A percentile compares a stretch with the other conserved stretches of the same genome.
Conservation (phyloP, 129 eudicot genomes). For the Chrysanthemum lavandulifolium region DNA sequence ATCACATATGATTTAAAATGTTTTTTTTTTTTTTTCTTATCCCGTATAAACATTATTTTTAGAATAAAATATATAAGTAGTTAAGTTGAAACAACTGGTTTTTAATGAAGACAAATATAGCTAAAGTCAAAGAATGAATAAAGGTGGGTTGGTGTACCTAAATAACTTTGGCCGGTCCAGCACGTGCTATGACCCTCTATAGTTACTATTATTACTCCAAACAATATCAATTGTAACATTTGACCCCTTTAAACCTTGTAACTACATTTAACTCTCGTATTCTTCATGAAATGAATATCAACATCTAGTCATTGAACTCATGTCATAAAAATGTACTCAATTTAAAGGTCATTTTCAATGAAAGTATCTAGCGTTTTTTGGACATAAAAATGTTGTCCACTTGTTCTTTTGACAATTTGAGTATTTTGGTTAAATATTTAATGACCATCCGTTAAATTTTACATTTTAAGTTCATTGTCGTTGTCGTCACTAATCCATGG, state of each 20-base stretch:
- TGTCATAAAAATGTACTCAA: too few species aligned
- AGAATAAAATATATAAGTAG: background rate
- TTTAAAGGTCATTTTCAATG: too few species aligned
- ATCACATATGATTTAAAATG: too few species aligned
- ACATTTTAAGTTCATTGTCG: too few species aligned
- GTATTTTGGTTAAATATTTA: too few species aligned
- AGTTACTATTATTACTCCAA: background rate
- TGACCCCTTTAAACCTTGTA: background rate
- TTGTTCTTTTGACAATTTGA: too few species aligned
- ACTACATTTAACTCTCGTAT: background rate
- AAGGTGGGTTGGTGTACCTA: slow-evolving; percentile 27
- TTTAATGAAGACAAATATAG: slow-evolving; percentile 2
- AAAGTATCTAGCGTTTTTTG: too few species aligned
- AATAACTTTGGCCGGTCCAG: slow-evolving; percentile 22
- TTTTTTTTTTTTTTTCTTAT: too few species aligned
- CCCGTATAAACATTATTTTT: too few species aligned
- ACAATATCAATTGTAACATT: background rate
- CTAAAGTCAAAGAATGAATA: slow-evolving; percentile 18
- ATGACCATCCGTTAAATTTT: too few species aligned
- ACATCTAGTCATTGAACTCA: background rate
- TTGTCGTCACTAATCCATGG: too few species aligned
- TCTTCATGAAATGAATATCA: background rate
- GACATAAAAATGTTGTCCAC: too few species aligned
- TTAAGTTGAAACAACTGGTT: background rate
- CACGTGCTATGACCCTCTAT: slow-evolving; percentile 18